A percentile compares a stretch with the other conserved stretches of the same genome.
These are phyloP conservation scores for Fusarium metavorans DNA, from an alignment of 2,329 filamentous ascomycete species.

Conservation along the genomic window DNA sequence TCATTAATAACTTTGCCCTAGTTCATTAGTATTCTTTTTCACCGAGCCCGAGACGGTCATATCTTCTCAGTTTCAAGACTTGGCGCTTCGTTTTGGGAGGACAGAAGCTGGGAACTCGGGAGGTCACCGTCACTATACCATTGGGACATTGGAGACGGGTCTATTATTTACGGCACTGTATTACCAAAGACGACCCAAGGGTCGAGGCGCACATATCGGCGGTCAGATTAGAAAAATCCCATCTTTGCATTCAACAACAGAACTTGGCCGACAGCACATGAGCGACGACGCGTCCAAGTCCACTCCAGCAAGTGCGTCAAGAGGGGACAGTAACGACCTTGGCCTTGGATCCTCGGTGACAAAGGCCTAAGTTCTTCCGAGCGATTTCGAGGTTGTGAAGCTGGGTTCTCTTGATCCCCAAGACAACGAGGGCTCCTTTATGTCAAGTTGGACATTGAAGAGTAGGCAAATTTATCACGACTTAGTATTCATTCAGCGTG, in stretches of 20 bases:
- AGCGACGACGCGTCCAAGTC: neutral
- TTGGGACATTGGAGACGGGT: neutral
- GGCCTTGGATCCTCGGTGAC: neutral
- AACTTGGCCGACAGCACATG: neutral
- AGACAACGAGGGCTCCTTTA: neutral
- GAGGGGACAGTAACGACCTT: neutral
- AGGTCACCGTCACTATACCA: neutral
- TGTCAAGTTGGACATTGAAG: neutral
- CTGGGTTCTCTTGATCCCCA: neutral
- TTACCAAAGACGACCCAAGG: neutral
- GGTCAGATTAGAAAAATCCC: constrained; percentile 2
- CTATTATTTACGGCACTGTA: neutral
- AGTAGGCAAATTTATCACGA: neutral
- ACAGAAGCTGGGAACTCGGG: neutral
- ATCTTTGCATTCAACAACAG: neutral
- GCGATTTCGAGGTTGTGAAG: neutral
- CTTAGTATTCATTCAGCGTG: neutral
- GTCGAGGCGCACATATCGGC: neutral
- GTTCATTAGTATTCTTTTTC: neutral
- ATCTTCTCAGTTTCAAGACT: neutral
- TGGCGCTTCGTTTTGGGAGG: neutral
- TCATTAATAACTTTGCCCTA: neutral
- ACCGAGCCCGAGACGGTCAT: accelerated
- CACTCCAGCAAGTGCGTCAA: neutral
- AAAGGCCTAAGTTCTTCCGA: no score